Evolutionary conservation across 2,329 filamentous ascomycete genomes (phyloP).

Genomic region (Pseudogymnoascus sp.): DNA sequence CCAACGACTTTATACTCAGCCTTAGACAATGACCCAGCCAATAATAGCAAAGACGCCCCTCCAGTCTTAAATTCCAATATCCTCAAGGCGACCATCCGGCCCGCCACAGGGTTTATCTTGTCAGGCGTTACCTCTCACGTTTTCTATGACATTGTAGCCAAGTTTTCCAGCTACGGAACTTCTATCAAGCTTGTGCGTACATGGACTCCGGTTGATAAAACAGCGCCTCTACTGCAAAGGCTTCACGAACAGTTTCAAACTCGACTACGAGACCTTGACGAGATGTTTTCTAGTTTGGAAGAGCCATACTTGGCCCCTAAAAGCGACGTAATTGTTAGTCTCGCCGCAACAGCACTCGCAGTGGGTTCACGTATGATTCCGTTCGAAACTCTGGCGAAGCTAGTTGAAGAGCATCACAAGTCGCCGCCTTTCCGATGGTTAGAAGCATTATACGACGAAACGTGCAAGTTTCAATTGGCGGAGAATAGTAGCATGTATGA

Average conservation of each 20-base stretch:
- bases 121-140: slow-evolving; percentile 29
- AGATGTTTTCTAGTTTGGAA: slow-evolving; percentile 51
- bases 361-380: slow-evolving; percentile 45
- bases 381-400: slow-evolving; percentile 51
- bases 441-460: slow-evolving; percentile 66
- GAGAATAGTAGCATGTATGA: slow-evolving; percentile 54
- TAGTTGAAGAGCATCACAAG: slow-evolving; percentile 17
- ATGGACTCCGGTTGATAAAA: slow-evolving; percentile 35
- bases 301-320: slow-evolving; percentile 47
- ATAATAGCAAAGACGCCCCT: slow-evolving; percentile 15
- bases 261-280: slow-evolving; percentile 51
- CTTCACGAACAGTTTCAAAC: slow-evolving; percentile 25
- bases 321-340: slow-evolving; percentile 53
- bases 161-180: slow-evolving; percentile 41
- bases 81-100: slow-evolving; percentile 28
- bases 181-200: slow-evolving; percentile 38
- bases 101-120: slow-evolving; percentile 24
- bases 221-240: slow-evolving; percentile 24
- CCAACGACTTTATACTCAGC: slow-evolving; percentile 60
- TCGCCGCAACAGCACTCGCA: slow-evolving; percentile 53
- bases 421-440: slow-evolving; percentile 59
- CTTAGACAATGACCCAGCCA: background rate
- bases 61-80: slow-evolving; percentile 27
- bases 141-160: slow-evolving; percentile 32
- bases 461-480: slow-evolving; percentile 60